Base-by-base conservation (phyloP, 139 green algal species). In the Tetratostichococcus sp. region DNA sequence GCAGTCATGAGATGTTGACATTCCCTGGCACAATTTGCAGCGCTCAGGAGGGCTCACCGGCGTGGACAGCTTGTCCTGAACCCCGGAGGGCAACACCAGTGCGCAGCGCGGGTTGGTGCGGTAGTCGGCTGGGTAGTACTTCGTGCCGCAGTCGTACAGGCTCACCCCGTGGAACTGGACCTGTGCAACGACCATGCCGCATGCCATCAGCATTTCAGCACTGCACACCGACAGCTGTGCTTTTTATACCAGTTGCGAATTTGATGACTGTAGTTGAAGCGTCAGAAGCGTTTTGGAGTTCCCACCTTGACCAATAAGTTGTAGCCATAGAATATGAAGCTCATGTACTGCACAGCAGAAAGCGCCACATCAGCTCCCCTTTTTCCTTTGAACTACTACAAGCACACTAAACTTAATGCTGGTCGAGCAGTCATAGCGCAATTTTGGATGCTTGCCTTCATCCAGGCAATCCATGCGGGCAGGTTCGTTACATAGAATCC, bases 251-350 rank as follows among this genome's bases (percentile, higher is more conserved):
- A 5, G 5, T 14, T 71, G 67, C 23, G 6, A 35, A 31, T 39
- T 19, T 71, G 39, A 6, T 28, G 5, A 17, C 28, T 30, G 6
- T 43, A 17, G 16, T 43, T 35, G 26, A 35, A 19, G 30, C 21
- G 4, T 17, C 8, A 28, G 39, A 5, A 71, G 28, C 67, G 30
- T 39, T 28, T 28, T n/a, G n/a, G n/a, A n/a, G n/a, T n/a, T n/a
- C n/a, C n/a, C 50, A 62, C 50, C 67, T 85, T 81, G 21, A 85
- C 25, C 31, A 87, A 69, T 33, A 92, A 73, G 70, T 86, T 88
- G 77, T 83, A 95, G 65, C 80, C 85, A 75, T 88, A 93, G 79
- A 86, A 91, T 59, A 93, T 80, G 80, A 88, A 91, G 30, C 65
- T 80, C 21, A 89, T 28, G 81, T 89, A 91, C 42, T 72, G 76